phyloP scores from a whole-genome alignment of 371 early-diverging fungal genomes.

The Mortierella sp. region DNA sequence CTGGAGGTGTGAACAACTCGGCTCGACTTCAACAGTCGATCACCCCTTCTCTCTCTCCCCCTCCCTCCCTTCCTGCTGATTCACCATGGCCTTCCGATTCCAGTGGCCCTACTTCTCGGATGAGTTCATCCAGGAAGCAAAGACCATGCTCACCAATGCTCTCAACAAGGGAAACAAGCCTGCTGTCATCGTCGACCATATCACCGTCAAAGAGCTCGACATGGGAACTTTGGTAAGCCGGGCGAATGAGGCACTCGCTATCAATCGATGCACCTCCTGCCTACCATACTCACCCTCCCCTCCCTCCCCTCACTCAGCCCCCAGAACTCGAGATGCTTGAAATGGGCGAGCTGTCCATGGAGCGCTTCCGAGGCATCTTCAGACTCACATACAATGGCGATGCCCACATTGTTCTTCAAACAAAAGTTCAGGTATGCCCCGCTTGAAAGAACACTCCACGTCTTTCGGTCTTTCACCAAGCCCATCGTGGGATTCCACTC shows the following conservation, averaged over 20 bases:
- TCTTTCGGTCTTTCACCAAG: not conserved
- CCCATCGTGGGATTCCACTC: no score
- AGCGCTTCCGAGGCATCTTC: constrained; percentile 95
- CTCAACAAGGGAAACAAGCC: constrained; percentile 94
- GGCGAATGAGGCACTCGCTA: not conserved
- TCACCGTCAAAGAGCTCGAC: constrained; percentile 89
- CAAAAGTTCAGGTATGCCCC: constrained; percentile 94
- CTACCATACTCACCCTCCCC: not conserved
- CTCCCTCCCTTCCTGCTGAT: not conserved
- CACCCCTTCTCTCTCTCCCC: not conserved
- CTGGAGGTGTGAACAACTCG: no score
- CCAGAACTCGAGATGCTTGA: constrained; percentile 98
- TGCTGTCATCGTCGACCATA: constrained; percentile 89
- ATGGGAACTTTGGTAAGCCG: constrained; percentile 89
- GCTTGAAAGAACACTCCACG: no score
- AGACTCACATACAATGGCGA: constrained; percentile 93
- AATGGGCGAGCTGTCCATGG: constrained; percentile 92
- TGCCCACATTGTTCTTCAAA: constrained; percentile 91
- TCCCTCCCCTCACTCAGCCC: constrained; percentile 63
- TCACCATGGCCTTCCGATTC: constrained; percentile 92
- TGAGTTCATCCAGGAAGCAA: constrained; percentile 87
- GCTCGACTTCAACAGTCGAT: constrained; percentile 39
- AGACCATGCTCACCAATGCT: constrained; percentile 85
- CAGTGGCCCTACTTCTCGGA: constrained; percentile 93
- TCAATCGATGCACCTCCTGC: no score